Evolutionary conservation across 2,329 filamentous ascomycete genomes (phyloP), one percentile per base, ranked within the genome.

Genomic region (Colletotrichum zoysiae): DNA sequence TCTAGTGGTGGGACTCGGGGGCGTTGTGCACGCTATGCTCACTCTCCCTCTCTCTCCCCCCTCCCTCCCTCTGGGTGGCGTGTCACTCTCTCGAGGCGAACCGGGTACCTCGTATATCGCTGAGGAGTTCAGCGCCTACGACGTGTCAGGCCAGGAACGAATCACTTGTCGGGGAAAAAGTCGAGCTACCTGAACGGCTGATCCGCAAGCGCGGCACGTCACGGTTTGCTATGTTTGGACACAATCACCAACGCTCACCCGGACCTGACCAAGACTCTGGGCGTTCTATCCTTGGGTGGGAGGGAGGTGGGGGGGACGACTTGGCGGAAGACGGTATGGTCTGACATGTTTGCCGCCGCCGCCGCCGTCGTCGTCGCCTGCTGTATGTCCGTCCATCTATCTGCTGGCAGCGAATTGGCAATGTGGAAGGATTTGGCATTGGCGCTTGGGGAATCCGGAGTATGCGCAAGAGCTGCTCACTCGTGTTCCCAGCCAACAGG

Each of bases 401-500:
- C 9, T 14, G 11, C 35, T 9, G 35, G 16, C 20, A 64, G 18
- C 23, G 35, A 35, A 48, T 48, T 48, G 58, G 38, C 33, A 48
- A 56, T 33, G 16, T 56, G 40, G 33, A n/a, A 16, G 35, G 6
- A 26, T 40, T 30, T 46, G 58, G 30, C 59, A 64, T 71, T 71
- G 65, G 65, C 59, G 70, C 70, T 69, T 71, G 70, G 59, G 65
- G 59, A 56, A 64, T 51, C 70, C 70, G 65, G 42, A 55, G 53
- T 55, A 33, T 61, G 50, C 48, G 46, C 60, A 64, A 12, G 60
- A 48, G 51, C 58, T 51, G 65, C 56, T 71, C 58, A 68, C 35
- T 63, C 65, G 51, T 63, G 69, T 71, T 64, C 60, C 70, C 55
- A 56, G 65, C 55, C 58, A 64, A 44, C 42, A 63, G 9, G 20